Evolutionary conservation across 2,329 filamentous ascomycete genomes (phyloP).

Genomic region (Raffaelea arxii): DNA sequence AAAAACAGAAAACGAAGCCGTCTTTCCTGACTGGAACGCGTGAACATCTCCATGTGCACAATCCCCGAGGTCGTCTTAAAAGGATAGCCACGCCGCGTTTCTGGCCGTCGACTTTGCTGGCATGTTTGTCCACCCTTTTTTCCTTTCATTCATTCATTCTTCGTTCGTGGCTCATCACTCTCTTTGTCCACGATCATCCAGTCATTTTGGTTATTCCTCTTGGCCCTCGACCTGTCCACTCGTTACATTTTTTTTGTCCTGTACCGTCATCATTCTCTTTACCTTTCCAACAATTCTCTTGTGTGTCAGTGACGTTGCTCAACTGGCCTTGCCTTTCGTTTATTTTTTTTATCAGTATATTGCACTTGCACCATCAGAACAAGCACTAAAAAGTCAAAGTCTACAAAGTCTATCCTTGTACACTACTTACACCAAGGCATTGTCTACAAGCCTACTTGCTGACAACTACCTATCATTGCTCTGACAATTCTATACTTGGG

Average conservation of each 20-base stretch:
- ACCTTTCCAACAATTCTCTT: not conserved
- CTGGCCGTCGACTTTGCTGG: constrained; percentile 2
- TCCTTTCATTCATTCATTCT: constrained; percentile 8
- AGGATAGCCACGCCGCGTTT: constrained; percentile 1
- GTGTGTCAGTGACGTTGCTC: not conserved
- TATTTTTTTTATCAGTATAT: not conserved
- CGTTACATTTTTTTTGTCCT: too few species aligned
- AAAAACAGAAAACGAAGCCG: constrained; percentile 1
- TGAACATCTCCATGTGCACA: constrained; percentile 8
- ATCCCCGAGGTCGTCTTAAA: not conserved
- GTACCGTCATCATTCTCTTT: too few species aligned
- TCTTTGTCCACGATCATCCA: constrained; percentile 1
- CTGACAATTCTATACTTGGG: too few species aligned
- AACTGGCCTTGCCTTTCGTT: not conserved
- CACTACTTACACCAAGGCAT: too few species aligned
- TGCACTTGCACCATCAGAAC: not conserved
- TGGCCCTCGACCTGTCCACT: too few species aligned
- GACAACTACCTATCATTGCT: too few species aligned
- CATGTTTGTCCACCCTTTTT: constrained; percentile 7
- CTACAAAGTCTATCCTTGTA: too few species aligned
- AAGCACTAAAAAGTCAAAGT: not conserved
- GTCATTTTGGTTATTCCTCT: not conserved
- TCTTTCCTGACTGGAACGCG: too few species aligned
- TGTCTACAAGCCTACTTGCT: too few species aligned
- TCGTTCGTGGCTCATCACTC: constrained; percentile 11